Conservation (phyloP, 352 stramenopile genomes). For the Lagenidium sp. region DNA sequence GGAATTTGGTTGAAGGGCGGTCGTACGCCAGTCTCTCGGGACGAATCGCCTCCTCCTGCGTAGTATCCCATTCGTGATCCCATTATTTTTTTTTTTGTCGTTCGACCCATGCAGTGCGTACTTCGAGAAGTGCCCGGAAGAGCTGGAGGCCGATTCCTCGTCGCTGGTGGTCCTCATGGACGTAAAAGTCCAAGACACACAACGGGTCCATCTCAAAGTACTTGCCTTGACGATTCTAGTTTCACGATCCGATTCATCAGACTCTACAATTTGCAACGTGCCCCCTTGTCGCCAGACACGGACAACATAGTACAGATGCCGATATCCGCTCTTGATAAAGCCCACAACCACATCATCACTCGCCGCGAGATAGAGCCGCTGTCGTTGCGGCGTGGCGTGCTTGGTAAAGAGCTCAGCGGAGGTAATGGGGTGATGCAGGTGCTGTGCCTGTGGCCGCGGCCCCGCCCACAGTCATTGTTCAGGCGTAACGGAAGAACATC, state of each 20-base stretch:
- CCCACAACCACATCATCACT: conserved; percentile 19
- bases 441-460: conserved; percentile 28
- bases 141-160: conserved; percentile 43
- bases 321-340: conserved; percentile 54
- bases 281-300: too few relatives aligned
- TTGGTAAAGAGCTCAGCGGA: conserved; percentile 29
- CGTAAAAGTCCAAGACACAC: conserved; percentile 79
- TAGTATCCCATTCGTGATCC: background rate
- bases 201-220: conserved; percentile 68
- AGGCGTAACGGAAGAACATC: background rate
- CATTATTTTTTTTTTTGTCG: too few relatives aligned
- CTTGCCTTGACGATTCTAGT: conserved; percentile 35
- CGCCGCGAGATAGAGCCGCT: conserved; percentile 32
- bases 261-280: too few relatives aligned
- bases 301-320: conserved; percentile 79
- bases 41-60: conserved; percentile 1
- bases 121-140: conserved; percentile 50
- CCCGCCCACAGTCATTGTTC: background rate
- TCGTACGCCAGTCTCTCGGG: conserved; percentile 55
- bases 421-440: conserved; percentile 53
- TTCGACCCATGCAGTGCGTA: too few relatives aligned
- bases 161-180: conserved; percentile 44
- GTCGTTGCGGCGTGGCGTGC: conserved; percentile 16
- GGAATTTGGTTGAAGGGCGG: conserved; percentile 70
- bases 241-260: background rate